Evolutionary conservation across 495 filamentous ascomycete species (phyloP), one percentile per base, ranked within the genome.

Genomic region (Hypoxylon lienhwacheense): DNA sequence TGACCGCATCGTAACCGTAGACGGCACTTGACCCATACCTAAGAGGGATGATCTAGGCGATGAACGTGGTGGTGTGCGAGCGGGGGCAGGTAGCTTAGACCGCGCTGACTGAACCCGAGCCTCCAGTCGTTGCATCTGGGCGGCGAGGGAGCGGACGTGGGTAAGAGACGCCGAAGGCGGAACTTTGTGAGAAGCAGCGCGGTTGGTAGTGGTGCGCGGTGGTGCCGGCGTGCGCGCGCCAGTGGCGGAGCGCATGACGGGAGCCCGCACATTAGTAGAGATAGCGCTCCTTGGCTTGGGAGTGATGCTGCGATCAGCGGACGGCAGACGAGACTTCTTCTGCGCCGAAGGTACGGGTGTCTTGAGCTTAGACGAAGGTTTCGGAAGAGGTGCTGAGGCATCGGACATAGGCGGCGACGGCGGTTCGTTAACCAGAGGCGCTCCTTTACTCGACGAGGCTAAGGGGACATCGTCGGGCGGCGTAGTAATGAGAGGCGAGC

Each of bases 51-150:
- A 75, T 51, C 85, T 82, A 7, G 91, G 89, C 1, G 90, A 92
- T 20, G 79, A 76, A 20, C 86, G 85, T n/a, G 91, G 90, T 4
- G 93, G 91, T 1, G 89, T 91, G 40, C 74, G 80, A 10, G 81
- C 81, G 7, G 89, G 89, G 3, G 82, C 87, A 1, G 93, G 93
- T 2, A 98, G 81, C 68, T 96, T 95, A 24, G 90, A 95, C 54
- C 90, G 84, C 17, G 88, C 93, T n/a, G 87, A 89, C 39, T 97
- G 91, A 5, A 98, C 91, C 22, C 92, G 80, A 49, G 91, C 87
- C 68, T 97, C 95, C 31, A 98, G 82, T 55, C 86, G 84, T 68
- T 96, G 90, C 95, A 98, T 97, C 71, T 97, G 93, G 16, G 89
- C 91, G 48, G 92, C 93, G 45, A 98, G 81, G 2, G 85, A 85